These are phyloP conservation scores for Trichoderma sp. DNA, from an alignment of 2,329 filamentous ascomycete genomes.

Conservation along the genomic window DNA sequence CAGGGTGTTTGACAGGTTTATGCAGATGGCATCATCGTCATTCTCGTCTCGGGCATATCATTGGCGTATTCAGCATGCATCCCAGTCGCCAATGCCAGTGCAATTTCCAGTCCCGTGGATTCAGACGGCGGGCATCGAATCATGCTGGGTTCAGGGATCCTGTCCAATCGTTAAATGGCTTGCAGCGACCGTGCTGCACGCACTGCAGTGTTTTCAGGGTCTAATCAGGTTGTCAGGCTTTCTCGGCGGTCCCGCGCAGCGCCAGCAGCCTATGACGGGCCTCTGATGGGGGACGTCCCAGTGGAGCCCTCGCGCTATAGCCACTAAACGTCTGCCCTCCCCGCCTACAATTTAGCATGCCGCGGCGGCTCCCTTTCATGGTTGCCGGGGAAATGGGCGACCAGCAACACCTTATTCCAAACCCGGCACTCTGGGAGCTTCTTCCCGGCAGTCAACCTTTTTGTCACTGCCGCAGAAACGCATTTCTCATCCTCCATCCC, in stretches of 20 bases:
- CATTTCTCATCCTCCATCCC: slow-evolving; percentile 17
- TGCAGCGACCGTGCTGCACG: slow-evolving; percentile 19
- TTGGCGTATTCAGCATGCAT: not conserved
- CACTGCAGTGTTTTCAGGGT: slow-evolving; percentile 12
- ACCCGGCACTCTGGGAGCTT: slow-evolving; percentile 8
- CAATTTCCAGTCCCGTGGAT: not conserved
- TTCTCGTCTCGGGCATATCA: not conserved
- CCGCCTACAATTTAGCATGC: slow-evolving; percentile 1
- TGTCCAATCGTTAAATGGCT: slow-evolving; percentile 13
- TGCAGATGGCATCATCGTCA: not conserved
- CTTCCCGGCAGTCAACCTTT: not conserved
- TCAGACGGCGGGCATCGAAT: not conserved
- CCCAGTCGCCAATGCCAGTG: not conserved
- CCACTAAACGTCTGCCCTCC: slow-evolving; percentile 5
- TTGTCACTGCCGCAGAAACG: slow-evolving; percentile 9
- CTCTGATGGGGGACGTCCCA: not conserved
- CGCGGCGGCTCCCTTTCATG: slow-evolving; percentile 16
- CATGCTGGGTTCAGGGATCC: not conserved
- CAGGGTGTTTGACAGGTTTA: not conserved
- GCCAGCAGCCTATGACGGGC: not conserved
- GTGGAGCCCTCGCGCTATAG: slow-evolving; percentile 1
- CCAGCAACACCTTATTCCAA: slow-evolving; percentile 1
- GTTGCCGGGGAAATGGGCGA: slow-evolving; percentile 25
- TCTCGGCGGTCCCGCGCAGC: slow-evolving; percentile 15
- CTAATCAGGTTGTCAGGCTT: not conserved